phyloP scores from a whole-genome alignment of 2,329 filamentous ascomycete species.

The Aspergillus niger region DNA sequence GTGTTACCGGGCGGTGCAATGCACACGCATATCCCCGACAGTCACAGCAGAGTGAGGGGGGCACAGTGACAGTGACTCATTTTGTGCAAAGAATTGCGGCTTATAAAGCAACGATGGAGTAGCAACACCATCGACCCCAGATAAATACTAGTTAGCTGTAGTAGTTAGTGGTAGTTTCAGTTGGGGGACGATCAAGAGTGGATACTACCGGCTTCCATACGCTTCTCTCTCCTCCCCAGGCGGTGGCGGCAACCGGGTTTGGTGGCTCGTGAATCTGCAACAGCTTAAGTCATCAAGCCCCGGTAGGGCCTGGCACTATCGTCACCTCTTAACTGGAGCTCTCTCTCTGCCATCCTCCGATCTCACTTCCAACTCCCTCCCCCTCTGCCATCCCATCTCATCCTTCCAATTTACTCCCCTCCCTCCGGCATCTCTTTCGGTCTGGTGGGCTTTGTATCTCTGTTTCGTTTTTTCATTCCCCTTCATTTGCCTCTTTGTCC shows the following conservation, averaged over 20 bases:
- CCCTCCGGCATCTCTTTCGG: constrained; percentile 18
- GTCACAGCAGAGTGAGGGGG: not conserved
- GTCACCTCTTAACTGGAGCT: constrained; percentile 43
- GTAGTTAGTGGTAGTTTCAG: no score
- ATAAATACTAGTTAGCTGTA: not conserved
- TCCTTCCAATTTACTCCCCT: constrained; percentile 11
- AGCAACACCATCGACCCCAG: not conserved
- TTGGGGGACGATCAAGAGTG: constrained; percentile 3
- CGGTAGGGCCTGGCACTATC: constrained; percentile 31
- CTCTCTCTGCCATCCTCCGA: constrained; percentile 31
- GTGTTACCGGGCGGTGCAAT: not conserved
- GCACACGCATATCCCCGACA: not conserved
- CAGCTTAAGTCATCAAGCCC: constrained; percentile 36
- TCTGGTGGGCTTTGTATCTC: constrained; percentile 19
- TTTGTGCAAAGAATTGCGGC: not conserved
- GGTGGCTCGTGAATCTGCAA: constrained; percentile 13
- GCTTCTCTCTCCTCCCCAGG: constrained; percentile 38
- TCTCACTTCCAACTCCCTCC: constrained; percentile 27
- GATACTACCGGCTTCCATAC: constrained; percentile 41
- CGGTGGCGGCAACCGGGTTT: constrained; percentile 21
- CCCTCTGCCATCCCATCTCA: constrained; percentile 13
- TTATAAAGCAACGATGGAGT: not conserved
- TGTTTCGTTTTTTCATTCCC: constrained; percentile 9
- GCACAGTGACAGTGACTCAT: not conserved
- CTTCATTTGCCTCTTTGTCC: constrained; percentile 15